A percentile compares a stretch with the other conserved stretches of the same genome.
These are phyloP conservation scores for Leucocoprinus sp. DNA, from an alignment of 768 basidiomycete genomes.

Conservation along the genomic window DNA sequence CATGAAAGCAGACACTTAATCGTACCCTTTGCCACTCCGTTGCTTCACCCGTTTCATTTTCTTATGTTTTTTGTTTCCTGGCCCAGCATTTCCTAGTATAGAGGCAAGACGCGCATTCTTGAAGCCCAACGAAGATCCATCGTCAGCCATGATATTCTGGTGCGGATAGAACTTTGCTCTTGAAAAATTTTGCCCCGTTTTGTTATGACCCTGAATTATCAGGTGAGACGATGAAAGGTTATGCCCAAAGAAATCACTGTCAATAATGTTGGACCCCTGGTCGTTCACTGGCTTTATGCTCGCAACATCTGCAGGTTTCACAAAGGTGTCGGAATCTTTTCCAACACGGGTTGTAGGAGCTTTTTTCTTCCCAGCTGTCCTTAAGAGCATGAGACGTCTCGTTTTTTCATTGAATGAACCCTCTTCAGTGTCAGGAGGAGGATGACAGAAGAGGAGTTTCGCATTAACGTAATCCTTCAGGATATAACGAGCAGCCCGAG, in stretches of 20 bases:
- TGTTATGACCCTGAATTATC: slow-evolving; percentile 51
- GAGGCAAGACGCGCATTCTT: slow-evolving; percentile 34
- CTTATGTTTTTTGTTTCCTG: slow-evolving; percentile 81
- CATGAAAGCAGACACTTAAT: slow-evolving; percentile 25
- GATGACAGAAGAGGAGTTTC: slow-evolving; percentile 83
- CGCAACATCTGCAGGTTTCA: slow-evolving; percentile 32
- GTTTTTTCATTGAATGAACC: slow-evolving; percentile 70
- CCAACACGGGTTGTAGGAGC: slow-evolving; percentile 83
- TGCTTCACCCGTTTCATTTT: slow-evolving; percentile 77
- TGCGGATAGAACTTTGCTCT: slow-evolving; percentile 71
- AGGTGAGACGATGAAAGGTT: slow-evolving; percentile 47
- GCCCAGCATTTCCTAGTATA: slow-evolving; percentile 32
- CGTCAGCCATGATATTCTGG: slow-evolving; percentile 70
- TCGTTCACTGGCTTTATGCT: slow-evolving; percentile 22
- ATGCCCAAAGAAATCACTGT: slow-evolving; percentile 75
- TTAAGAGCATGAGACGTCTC: slow-evolving; percentile 49
- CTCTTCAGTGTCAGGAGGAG: slow-evolving; percentile 66
- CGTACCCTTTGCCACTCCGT: slow-evolving; percentile 90
- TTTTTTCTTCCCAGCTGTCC: slow-evolving; percentile 71
- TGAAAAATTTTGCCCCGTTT: slow-evolving; percentile 51
- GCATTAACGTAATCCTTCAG: slow-evolving; percentile 98
- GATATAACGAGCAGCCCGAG: slow-evolving; percentile 84
- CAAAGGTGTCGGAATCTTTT: slow-evolving; percentile 78
- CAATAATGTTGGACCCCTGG: slow-evolving; percentile 56
- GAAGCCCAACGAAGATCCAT: slow-evolving; percentile 57